phyloP scores from a whole-genome alignment of 257 asterid species.

The Nemophila menziesii region DNA sequence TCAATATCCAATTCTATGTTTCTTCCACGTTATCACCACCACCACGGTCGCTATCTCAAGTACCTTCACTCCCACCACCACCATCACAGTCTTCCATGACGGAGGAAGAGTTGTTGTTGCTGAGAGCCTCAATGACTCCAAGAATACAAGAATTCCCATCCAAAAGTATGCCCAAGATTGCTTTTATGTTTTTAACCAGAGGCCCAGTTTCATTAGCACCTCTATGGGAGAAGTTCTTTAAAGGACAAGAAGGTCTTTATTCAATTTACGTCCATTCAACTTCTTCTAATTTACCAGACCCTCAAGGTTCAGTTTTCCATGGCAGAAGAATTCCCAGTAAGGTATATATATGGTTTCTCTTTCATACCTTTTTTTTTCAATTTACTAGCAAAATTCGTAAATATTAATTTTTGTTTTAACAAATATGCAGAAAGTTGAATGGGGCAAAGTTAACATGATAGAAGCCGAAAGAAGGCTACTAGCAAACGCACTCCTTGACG shows the following conservation, averaged over 20 bases:
- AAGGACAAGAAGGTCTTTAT: slow-evolving; percentile 27
- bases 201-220: slow-evolving; percentile 29
- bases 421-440: slow-evolving; percentile 46
- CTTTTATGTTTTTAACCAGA: slow-evolving; percentile 36
- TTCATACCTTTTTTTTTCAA: no score
- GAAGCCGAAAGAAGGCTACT: slow-evolving; percentile 81
- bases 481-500: slow-evolving; percentile 79
- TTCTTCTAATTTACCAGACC: slow-evolving; percentile 24
- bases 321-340: slow-evolving; percentile 71
- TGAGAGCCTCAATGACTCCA: slow-evolving; percentile 43
- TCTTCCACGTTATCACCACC: slow-evolving; percentile 28
- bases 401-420: no score
- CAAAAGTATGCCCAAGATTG: slow-evolving; percentile 24
- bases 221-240: slow-evolving; percentile 34
- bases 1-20: slow-evolving; percentile 25
- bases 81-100: slow-evolving; percentile 14
- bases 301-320: slow-evolving; percentile 42
- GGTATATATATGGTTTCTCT: slow-evolving; percentile 34
- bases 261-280: slow-evolving; percentile 32
- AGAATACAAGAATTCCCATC: slow-evolving; percentile 23
- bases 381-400: no score
- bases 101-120: slow-evolving; percentile 45
- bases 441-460: slow-evolving; percentile 80
- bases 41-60: neutral
- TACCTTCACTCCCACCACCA: neutral